Evolutionary conservation across 108 stramenopile genomes (phyloP).

Genomic region (Cyclotella kingstonii): DNA sequence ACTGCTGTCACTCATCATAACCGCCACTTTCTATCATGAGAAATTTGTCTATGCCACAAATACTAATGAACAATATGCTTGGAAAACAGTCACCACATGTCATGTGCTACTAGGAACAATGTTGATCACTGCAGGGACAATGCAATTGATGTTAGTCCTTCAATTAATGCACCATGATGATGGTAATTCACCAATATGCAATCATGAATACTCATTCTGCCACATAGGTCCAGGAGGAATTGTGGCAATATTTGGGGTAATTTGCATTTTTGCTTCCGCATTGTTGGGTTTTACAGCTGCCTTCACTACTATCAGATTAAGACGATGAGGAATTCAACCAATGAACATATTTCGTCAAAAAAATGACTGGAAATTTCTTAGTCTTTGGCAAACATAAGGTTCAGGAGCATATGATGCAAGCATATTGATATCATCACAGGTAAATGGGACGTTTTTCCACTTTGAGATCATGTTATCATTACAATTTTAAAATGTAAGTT

Average conservation of each 20-base stretch:
- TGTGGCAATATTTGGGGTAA: conserved; percentile 6
- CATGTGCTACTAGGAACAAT: conserved; percentile 7
- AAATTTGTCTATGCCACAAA: not conserved
- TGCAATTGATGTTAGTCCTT: conserved; percentile 6
- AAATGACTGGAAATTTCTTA: too few relatives aligned
- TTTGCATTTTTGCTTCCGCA: not conserved
- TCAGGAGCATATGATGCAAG: too few relatives aligned
- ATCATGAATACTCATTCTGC: conserved; percentile 16
- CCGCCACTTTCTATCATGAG: conserved; percentile 6
- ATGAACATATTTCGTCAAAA: too few relatives aligned
- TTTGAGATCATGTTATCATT: too few relatives aligned
- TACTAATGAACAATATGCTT: conserved; percentile 5
- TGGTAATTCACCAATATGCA: conserved; percentile 8
- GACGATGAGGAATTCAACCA: too few relatives aligned
- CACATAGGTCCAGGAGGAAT: conserved; percentile 8
- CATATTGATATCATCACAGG: too few relatives aligned
- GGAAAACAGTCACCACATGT: conserved; percentile 7
- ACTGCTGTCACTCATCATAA: conserved; percentile 9
- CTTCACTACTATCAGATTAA: too few relatives aligned
- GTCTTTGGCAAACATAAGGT: too few relatives aligned
- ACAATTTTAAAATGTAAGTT: too few relatives aligned
- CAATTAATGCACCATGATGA: conserved; percentile 14
- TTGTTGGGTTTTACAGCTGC: too few relatives aligned
- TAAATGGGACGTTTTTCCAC: too few relatives aligned
- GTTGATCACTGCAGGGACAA: conserved; percentile 7